Base-by-base conservation (phyloP, 106 monocot species). In the Phalaenopsis aphrodite region DNA sequence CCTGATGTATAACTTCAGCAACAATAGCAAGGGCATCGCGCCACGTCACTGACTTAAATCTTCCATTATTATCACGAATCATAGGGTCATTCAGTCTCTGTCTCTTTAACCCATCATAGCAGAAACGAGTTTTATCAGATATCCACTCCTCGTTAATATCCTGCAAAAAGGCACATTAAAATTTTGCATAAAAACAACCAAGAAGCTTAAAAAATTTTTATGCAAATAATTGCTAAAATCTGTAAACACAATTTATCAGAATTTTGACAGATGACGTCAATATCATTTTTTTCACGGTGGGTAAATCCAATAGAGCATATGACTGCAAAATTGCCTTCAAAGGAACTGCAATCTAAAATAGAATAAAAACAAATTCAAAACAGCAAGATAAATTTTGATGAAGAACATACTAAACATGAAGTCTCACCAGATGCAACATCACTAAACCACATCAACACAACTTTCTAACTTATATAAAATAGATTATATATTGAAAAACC, bases 121-220 rank as follows among this genome's bases (percentile, higher is more conserved):
- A 99, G 84, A 99, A 99, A 19, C 99, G 85, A 78, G 99, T 95
- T 80, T 99, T 99, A 77, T 99, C 99, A 80, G 99, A 99, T 86
- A 99, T 99, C 99, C 99, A 99, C 65, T 99, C 99, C 83, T 99
- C 99, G 76, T 99, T 99, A 37, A 99, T 95, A 75, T 99, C 95
- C 99, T 99, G 85, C 57, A 89, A n/a, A 75, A 79, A 79, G 1
- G 58, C 10, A 9, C 1, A 61, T 61, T 78, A 17, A 55, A 78
- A n/a, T 1, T 61, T 18, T 41, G 5, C 41, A 38, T n/a, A 9
- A 61, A 42, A 19, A 78, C 49, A 56, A 41, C 15, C 14, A 78
- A 48, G 76, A 76, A 76, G 30, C 21, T 76, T 23, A 18, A 76
- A 76, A 74, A 49, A 76, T 36, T 30, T 23, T 76, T 47, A 48